Conservation (phyloP, 2,329 filamentous ascomycete species). For the Juglanconis sp. region DNA sequence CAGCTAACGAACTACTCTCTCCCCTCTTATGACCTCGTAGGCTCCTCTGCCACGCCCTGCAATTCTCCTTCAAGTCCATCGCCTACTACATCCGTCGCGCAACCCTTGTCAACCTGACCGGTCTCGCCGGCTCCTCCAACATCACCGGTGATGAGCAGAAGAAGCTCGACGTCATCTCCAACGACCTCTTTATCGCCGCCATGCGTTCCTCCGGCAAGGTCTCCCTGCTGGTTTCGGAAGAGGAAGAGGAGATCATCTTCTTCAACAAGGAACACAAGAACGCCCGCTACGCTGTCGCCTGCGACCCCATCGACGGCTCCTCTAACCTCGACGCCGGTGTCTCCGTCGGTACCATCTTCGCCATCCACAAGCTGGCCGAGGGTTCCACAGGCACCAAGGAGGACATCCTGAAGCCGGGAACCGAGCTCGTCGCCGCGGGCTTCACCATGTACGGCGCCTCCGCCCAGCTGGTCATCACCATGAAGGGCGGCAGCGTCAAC, state of each 20-base stretch:
- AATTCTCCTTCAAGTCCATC: constrained; percentile 99
- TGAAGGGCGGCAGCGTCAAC: constrained; percentile 88
- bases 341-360: constrained; percentile 96
- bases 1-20: neutral
- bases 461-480: constrained; percentile 92
- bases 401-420: constrained; percentile 85
- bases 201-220: constrained; percentile 93
- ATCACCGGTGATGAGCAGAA: constrained; percentile 97
- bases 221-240: constrained; percentile 91
- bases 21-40: constrained; percentile 41
- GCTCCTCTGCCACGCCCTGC: constrained; percentile 92
- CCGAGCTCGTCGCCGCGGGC: constrained; percentile 87
- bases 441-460: constrained; percentile 99
- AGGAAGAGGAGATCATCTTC: constrained; percentile 88
- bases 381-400: constrained; percentile 71
- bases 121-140: constrained; percentile 91
- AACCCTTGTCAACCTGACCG: constrained; percentile 90
- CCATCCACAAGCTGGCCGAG: constrained; percentile 83
- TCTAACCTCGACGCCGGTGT: constrained; percentile 98
- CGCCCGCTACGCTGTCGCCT: constrained; percentile 89
- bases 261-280: constrained; percentile 72
- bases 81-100: constrained; percentile 98
- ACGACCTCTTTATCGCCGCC: constrained; percentile 93
- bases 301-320: constrained; percentile 96
- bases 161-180: constrained; percentile 98